Evolutionary conservation across 2,329 filamentous ascomycete genomes (phyloP).

Genomic region (Zopfia rhizophila): DNA sequence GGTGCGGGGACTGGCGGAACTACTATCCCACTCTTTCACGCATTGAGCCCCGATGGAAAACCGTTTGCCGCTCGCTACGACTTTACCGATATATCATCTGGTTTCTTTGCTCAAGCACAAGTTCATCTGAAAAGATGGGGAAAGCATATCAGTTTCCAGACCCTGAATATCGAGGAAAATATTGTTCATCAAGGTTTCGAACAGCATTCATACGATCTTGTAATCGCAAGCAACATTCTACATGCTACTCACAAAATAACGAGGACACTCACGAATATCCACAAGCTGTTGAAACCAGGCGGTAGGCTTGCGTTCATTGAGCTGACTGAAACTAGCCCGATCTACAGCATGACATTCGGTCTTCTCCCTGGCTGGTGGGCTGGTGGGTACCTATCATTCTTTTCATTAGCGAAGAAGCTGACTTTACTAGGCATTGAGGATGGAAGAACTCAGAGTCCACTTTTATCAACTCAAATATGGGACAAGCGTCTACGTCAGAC

Average conservation of each 20-base stretch:
- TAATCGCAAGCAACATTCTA: conserved; percentile 20
- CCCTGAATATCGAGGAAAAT: conserved; percentile 16
- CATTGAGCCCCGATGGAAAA: conserved; percentile 3
- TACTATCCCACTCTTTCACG: conserved; percentile 11
- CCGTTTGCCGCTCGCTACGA: no score
- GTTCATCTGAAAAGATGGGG: conserved; percentile 2
- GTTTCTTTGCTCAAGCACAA: conserved; percentile 20
- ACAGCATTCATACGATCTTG: conserved; percentile 17
- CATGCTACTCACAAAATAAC: conserved; percentile 17
- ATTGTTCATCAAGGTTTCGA: conserved; percentile 19
- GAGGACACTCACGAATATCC: conserved; percentile 10
- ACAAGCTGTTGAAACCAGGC: conserved; percentile 41
- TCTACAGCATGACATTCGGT: conserved; percentile 2
- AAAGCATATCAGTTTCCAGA: conserved; percentile 5
- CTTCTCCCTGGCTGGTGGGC: conserved; percentile 17
- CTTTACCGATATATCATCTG: conserved; percentile 25
- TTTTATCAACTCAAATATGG: conserved; percentile 3
- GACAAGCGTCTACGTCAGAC: not conserved
- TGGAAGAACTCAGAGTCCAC: conserved; percentile 2
- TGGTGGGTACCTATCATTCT: no score
- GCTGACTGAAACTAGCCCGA: conserved; percentile 19
- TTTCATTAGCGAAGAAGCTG: no score
- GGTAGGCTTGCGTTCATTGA: conserved; percentile 58
- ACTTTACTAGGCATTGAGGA: not conserved
- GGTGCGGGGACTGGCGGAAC: conserved; percentile 24